A percentile compares a stretch with the other conserved stretches of the same genome.
These are phyloP conservation scores for Gloeopeniophorella convolvens DNA, from an alignment of 768 basidiomycete species.

Conservation along the genomic window DNA sequence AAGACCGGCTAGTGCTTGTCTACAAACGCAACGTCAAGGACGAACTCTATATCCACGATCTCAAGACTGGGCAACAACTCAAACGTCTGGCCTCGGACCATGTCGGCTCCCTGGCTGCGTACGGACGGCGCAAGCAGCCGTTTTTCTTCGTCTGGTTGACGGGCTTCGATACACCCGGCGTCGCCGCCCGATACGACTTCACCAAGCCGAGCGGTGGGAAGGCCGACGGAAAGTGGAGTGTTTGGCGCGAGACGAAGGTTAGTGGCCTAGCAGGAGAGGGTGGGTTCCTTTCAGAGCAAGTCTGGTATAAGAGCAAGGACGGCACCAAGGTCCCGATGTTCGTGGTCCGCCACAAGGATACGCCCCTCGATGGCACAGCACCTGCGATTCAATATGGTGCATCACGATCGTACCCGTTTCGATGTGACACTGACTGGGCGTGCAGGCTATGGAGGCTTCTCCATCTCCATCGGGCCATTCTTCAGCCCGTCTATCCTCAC, in stretches of 20 bases:
- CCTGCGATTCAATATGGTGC: constrained; percentile 72
- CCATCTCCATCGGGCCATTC: constrained; percentile 60
- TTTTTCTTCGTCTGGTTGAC: constrained; percentile 60
- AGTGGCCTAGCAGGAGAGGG: constrained; percentile 50
- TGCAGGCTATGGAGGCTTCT: constrained; percentile 78
- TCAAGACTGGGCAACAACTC: constrained; percentile 45
- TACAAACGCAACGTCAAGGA: constrained; percentile 80
- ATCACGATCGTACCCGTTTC: constrained; percentile 1
- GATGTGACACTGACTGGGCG: background rate
- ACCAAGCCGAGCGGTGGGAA: constrained; percentile 21
- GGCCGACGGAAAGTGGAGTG: constrained; percentile 49
- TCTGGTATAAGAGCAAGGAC: constrained; percentile 77
- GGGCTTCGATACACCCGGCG: constrained; percentile 69
- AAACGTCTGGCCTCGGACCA: constrained; percentile 56
- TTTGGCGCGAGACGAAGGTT: constrained; percentile 52
- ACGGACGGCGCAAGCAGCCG: constrained; percentile 43
- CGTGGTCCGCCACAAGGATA: constrained; percentile 67
- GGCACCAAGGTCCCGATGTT: constrained; percentile 84
- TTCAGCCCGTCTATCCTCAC: constrained; percentile 70
- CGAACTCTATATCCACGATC: constrained; percentile 63
- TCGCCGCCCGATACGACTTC: constrained; percentile 60
- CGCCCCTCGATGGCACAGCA: constrained; percentile 65
- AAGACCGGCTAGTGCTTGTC: constrained; percentile 50
- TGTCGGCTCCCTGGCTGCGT: constrained; percentile 56
- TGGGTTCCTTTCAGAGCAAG: constrained; percentile 67